These are phyloP conservation scores for Thermothelomyces thermophilus DNA, from an alignment of 2,329 filamentous ascomycete species.

Conservation along the genomic window DNA sequence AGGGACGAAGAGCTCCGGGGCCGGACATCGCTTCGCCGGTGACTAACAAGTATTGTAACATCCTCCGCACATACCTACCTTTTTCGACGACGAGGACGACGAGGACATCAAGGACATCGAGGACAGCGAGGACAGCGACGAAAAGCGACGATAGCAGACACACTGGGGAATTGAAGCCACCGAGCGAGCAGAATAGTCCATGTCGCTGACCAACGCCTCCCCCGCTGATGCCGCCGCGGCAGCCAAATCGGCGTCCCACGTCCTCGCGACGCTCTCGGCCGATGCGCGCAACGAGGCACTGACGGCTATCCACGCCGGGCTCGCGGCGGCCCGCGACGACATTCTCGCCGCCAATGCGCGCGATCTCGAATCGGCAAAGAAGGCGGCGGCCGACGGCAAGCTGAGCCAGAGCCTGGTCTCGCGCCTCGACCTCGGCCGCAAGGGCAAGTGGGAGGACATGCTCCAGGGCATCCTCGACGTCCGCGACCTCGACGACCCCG, in stretches of 20 bases:
- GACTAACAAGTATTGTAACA: no score
- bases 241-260: constrained; percentile 75
- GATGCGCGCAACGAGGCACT: constrained; percentile 77
- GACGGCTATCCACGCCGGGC: constrained; percentile 72
- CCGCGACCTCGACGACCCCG: constrained; percentile 78
- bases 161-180: no score
- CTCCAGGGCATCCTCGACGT: constrained; percentile 90
- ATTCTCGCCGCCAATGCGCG: constrained; percentile 83
- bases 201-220: constrained; percentile 86
- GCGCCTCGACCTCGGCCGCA: constrained; percentile 75
- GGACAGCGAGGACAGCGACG: neutral
- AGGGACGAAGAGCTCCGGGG: constrained; percentile 10
- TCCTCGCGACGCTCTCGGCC: constrained; percentile 71
- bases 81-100: neutral
- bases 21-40: constrained; percentile 7
- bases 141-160: constrained; percentile 1
- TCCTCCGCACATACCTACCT: no score
- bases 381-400: constrained; percentile 66
- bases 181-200: no score
- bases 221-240: constrained; percentile 69
- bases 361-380: constrained; percentile 69
- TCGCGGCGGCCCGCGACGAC: constrained; percentile 59
- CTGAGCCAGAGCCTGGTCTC: constrained; percentile 80
- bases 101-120: neutral
- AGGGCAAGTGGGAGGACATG: constrained; percentile 97